Base-by-base conservation (phyloP, 805 yeast species). In the Yarrowia sp. region DNA sequence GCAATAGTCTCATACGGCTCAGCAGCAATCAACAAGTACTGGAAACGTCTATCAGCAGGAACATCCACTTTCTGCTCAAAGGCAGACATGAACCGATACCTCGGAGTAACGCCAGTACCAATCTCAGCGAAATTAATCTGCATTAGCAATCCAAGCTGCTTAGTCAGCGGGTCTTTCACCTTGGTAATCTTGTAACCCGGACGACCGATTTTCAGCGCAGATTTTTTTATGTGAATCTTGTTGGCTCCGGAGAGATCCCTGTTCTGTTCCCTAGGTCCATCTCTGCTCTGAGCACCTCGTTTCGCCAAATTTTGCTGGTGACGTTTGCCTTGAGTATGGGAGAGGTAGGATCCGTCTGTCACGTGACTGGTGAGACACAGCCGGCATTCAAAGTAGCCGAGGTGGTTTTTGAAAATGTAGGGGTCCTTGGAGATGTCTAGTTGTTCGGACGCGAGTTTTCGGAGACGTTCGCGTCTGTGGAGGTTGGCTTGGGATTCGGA, bases 1-100 rank as follows among this genome's bases (percentile, higher is more conserved):
- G 89, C 90, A 10, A 92, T 81, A 70, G 88, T 91, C 70, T 92
- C 94, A 77, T 91, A 95, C 1, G 98, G 98, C 76, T 92, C 97
- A 2, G 89, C 95, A n/a, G 92, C 87, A 0, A 93, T 79, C 11
- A 93, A 87, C 71, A 95, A 73, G 75, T 88, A 93, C 77, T 90
- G 96, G 77, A 76, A 86, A 10, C 81, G 79, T 48, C 80, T 78
- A 64, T 81, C 79, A 0, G 74, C 74, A 35, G 82, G 80, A 41
- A 83, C 80, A 65, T 85, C 86, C 5, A 82, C 79, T 8, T 80
- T 76, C 67, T 88, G 87, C 73, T 95, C 98, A 74, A 85, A 87
- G 40, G 88, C 85, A 48, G 91, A 86, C 90, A 93, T 89, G 53
- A 94, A 78, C 67, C 97, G 81, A 77, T 86, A 89, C 61, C 86